Percentiles rank a stretch among this genome's conserved stretches.
Evolutionary conservation across 83 land plant genomes (phyloP).

Genomic region (Diphasiastrum complanatum): DNA sequence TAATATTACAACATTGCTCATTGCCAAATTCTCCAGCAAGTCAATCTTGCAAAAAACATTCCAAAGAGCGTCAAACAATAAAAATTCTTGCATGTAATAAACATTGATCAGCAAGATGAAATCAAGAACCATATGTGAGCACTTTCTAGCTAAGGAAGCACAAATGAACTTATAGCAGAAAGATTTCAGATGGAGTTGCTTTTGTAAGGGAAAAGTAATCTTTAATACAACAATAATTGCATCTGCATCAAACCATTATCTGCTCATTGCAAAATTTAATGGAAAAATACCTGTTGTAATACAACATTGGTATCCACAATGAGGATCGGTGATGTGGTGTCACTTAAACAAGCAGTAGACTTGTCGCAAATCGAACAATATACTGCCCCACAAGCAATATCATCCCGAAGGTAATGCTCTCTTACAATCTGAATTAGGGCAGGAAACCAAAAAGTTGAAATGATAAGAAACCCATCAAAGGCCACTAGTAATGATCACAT

Average conservation of each 20-base stretch:
- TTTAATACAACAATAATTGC: not conserved
- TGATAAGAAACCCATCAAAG: not conserved
- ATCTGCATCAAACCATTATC: not conserved
- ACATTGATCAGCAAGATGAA: not conserved
- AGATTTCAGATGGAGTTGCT: too few relatives aligned
- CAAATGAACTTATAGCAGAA: too few relatives aligned
- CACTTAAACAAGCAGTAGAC: conserved; percentile 43
- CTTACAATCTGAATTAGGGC: conserved; percentile 85
- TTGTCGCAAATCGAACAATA: conserved; percentile 54
- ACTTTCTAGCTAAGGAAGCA: not conserved
- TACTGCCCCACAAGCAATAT: conserved; percentile 74
- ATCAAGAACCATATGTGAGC: not conserved
- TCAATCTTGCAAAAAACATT: conserved; percentile 56
- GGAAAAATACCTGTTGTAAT: conserved; percentile 54
- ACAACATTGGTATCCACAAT: conserved; percentile 90
- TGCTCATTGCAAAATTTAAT: not conserved
- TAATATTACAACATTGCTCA: conserved; percentile 70
- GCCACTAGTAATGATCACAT: not conserved
- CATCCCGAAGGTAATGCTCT: conserved; percentile 85
- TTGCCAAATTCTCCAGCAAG: conserved; percentile 79
- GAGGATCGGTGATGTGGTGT: conserved; percentile 40
- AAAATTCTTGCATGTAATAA: not conserved
- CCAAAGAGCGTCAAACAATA: not conserved
- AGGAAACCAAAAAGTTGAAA: not conserved
- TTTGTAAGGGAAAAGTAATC: not conserved